Percentiles rank a stretch among this genome's conserved stretches.
Evolutionary conservation across 2,329 filamentous ascomycete genomes (phyloP).

Genomic region (Alternaria atra): DNA sequence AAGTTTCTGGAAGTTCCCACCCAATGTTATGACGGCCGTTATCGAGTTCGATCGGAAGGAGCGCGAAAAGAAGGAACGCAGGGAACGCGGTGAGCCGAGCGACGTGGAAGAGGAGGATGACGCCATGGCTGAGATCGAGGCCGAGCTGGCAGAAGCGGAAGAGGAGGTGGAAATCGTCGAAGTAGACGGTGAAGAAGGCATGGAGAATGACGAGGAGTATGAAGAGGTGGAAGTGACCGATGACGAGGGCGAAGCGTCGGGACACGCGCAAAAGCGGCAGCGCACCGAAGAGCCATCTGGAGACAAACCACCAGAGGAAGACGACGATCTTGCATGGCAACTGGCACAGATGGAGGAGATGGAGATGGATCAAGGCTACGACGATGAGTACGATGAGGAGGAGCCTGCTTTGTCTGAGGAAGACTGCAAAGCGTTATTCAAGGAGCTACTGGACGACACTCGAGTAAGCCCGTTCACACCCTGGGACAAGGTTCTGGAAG

Average conservation of each 20-base stretch:
- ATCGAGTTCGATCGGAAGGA: slow-evolving; percentile 75
- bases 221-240: slow-evolving; percentile 80
- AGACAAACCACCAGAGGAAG: slow-evolving; percentile 73
- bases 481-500: slow-evolving; percentile 89
- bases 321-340: slow-evolving; percentile 94
- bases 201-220: slow-evolving; percentile 74
- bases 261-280: slow-evolving; percentile 59
- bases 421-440: slow-evolving; percentile 81
- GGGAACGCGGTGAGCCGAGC: slow-evolving; percentile 56
- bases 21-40: slow-evolving; percentile 80
- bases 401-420: slow-evolving; percentile 75
- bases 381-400: slow-evolving; percentile 76
- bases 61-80: slow-evolving; percentile 69
- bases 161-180: slow-evolving; percentile 45
- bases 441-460: slow-evolving; percentile 84
- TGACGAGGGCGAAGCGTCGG: slow-evolving; percentile 55
- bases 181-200: slow-evolving; percentile 51
- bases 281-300: slow-evolving; percentile 56
- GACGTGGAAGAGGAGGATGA: slow-evolving; percentile 41
- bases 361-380: slow-evolving; percentile 75
- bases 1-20: slow-evolving; percentile 95
- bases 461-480: slow-evolving; percentile 85
- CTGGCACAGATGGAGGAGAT: slow-evolving; percentile 87
- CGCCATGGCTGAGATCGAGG: slow-evolving; percentile 46
- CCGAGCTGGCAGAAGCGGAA: slow-evolving; percentile 41